Conservation (phyloP, 352 stramenopile genomes). For the Phytophthora sp. region DNA sequence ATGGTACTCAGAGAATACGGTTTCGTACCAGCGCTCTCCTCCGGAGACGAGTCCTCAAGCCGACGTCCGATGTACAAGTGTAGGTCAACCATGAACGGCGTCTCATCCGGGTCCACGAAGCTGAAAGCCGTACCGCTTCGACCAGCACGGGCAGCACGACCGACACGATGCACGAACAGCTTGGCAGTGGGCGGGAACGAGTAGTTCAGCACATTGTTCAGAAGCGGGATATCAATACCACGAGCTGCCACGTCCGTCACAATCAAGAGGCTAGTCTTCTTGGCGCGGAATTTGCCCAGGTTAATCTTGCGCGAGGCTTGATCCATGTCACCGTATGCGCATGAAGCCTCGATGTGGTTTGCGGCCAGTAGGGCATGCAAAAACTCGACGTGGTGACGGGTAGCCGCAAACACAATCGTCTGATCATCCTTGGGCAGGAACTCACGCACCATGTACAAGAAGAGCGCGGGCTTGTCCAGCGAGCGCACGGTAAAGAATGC, state of each 20-base stretch:
- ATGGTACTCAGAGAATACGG: constrained; percentile 94
- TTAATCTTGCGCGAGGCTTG: constrained; percentile 91
- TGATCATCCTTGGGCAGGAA: constrained; percentile 93
- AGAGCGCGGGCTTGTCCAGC: constrained; percentile 94
- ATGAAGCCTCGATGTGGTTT: constrained; percentile 85
- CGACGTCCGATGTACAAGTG: constrained; percentile 95
- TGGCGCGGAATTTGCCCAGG: constrained; percentile 90
- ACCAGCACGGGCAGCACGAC: constrained; percentile 95
- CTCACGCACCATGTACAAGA: constrained; percentile 96
- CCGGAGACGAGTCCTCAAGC: constrained; percentile 75
- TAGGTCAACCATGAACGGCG: constrained; percentile 99
- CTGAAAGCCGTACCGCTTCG: constrained; percentile 95
- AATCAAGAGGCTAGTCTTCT: constrained; percentile 92
- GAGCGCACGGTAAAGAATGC: constrained; percentile 97
- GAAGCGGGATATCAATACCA: constrained; percentile 95
- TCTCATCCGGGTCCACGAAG: constrained; percentile 97
- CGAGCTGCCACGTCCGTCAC: constrained; percentile 95
- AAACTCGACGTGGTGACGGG: constrained; percentile 98
- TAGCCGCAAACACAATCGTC: constrained; percentile 99
- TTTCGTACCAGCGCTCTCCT: constrained; percentile 40
- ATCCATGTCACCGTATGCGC: constrained; percentile 96
- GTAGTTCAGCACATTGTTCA: constrained; percentile 98
- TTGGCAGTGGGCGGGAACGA: constrained; percentile 94
- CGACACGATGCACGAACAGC: constrained; percentile 96
- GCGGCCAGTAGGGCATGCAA: constrained; percentile 93